A percentile compares a stretch with the other conserved stretches of the same genome.
Conservation (phyloP, 495 filamentous ascomycete species). For the Entonaema liquescens region DNA sequence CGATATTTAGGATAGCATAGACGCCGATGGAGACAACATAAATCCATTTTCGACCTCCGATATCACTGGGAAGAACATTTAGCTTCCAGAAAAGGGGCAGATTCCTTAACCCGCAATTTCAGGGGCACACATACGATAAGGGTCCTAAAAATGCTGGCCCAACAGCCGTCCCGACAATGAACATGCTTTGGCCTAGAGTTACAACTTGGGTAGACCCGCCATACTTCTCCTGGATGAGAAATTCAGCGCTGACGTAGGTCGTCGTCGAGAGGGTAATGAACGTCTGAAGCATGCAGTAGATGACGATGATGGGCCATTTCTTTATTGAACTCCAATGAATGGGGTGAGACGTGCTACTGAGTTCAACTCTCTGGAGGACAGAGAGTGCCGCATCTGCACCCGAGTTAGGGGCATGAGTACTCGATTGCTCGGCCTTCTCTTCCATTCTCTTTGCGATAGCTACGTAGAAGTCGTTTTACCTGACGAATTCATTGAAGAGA, state of each 20-base stretch:
- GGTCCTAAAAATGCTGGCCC: slow-evolving; percentile 44
- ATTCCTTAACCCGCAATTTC: neutral
- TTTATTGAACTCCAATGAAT: slow-evolving; percentile 49
- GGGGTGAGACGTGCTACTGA: slow-evolving; percentile 43
- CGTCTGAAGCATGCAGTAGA: slow-evolving; percentile 49
- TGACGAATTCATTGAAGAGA: slow-evolving; percentile 8
- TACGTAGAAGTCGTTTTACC: slow-evolving; percentile 1
- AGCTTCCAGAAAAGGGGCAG: slow-evolving; percentile 5
- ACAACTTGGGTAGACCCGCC: slow-evolving; percentile 46
- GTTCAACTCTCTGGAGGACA: slow-evolving; percentile 41
- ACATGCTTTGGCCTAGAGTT: slow-evolving; percentile 42
- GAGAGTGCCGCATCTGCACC: slow-evolving; percentile 36
- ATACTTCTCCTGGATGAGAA: slow-evolving; percentile 43
- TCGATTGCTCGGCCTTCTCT: slow-evolving; percentile 26
- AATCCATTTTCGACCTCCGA: slow-evolving; percentile 53
- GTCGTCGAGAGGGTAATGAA: slow-evolving; percentile 47
- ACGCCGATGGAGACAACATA: slow-evolving; percentile 46
- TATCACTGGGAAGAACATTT: slow-evolving; percentile 39
- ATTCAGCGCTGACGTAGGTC: slow-evolving; percentile 49
- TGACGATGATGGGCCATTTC: slow-evolving; percentile 44
- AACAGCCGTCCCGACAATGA: slow-evolving; percentile 44
- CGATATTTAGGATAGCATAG: slow-evolving; percentile 50
- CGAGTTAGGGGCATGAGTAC: neutral
- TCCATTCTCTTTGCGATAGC: slow-evolving; percentile 18
- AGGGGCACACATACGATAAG: slow-evolving; percentile 34